These are phyloP conservation scores for Globisporangium perplexum DNA, from an alignment of 352 stramenopile species.

Conservation along the genomic window DNA sequence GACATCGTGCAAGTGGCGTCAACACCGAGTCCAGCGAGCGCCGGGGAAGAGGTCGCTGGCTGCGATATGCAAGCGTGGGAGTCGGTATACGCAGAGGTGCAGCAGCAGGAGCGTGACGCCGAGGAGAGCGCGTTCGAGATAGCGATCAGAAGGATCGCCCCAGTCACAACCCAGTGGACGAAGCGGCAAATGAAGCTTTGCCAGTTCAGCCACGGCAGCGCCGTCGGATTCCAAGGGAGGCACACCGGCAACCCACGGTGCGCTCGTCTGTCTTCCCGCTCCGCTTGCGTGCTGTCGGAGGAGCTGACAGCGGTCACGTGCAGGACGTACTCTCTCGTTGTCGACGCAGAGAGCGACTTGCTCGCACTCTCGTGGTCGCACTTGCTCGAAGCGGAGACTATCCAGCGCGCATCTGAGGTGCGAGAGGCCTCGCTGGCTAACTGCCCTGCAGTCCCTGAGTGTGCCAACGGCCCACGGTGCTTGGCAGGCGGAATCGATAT, in stretches of 20 bases:
- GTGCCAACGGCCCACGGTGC: too few relatives aligned
- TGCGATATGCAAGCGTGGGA: constrained; percentile 3
- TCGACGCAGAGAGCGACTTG: constrained; percentile 17
- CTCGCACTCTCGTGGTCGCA: constrained; percentile 28
- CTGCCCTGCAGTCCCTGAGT: too few relatives aligned
- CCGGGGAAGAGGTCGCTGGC: background rate
- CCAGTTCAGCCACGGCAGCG: background rate
- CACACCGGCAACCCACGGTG: background rate
- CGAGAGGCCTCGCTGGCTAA: background rate
- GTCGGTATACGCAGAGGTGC: background rate
- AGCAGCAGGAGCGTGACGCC: background rate
- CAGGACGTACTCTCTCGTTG: constrained; percentile 21
- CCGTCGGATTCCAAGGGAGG: constrained; percentile 11
- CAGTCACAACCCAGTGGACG: constrained; percentile 1
- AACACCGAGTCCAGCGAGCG: background rate
- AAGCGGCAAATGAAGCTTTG: constrained; percentile 11
- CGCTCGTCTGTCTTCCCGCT: background rate
- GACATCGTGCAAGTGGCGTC: background rate
- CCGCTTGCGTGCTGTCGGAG: too few relatives aligned
- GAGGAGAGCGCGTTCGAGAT: background rate
- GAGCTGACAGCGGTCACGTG: background rate
- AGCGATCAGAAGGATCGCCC: background rate
- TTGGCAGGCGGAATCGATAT: constrained; percentile 22
- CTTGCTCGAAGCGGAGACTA: constrained; percentile 20
- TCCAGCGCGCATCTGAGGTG: constrained; percentile 27